Evolutionary conservation across 306 rosid species (phyloP), one percentile per base, ranked within the genome.

Genomic region (Gastrolobium bilobum): DNA sequence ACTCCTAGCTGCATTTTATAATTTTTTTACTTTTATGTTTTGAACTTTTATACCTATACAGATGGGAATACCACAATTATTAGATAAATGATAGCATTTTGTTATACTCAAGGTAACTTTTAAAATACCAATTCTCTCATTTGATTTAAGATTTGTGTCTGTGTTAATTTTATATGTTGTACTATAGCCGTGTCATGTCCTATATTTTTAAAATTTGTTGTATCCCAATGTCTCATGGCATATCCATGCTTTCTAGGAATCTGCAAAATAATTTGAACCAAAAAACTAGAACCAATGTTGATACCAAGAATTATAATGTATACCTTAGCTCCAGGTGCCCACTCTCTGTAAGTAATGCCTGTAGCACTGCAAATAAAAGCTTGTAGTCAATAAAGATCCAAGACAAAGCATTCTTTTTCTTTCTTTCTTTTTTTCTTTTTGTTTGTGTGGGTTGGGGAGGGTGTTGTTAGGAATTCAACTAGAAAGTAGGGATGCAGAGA

Each of bases 321-420:
- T 87, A 95, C 99, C 99, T 81, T 91, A 67, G 99, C 99, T 77
- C 90, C 99, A 56, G 99, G 99, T 37, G 99, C 99, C 99, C 99
- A 95, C 84, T 95, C 99, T 73, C 98, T 84, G 81, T 92, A 95
- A 63, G 96, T 91, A 81, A 95, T 88, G 82, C 99, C 99, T 35
- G 90, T 79, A 58, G 93, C 83, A 81, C 99, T 95, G 97, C 79
- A 61, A 84, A 77, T 60, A 67, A 66, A 76, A 83, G 83, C 69
- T 75, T 68, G 53, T 20, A 74, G 72, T 66, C 75, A 74, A 50
- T 65, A 57, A 66, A 67, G 76, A 74, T 33, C 76, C 26, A 20
- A 20, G 26, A 20, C 26, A 20, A 20, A 20, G 26, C 26, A 20
- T 20, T 20, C 26, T 20, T 20, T 20, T 20, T 20, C 26, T 20